phyloP scores from a whole-genome alignment of 2,329 filamentous ascomycete species.

The Coniochaeta sp. region DNA sequence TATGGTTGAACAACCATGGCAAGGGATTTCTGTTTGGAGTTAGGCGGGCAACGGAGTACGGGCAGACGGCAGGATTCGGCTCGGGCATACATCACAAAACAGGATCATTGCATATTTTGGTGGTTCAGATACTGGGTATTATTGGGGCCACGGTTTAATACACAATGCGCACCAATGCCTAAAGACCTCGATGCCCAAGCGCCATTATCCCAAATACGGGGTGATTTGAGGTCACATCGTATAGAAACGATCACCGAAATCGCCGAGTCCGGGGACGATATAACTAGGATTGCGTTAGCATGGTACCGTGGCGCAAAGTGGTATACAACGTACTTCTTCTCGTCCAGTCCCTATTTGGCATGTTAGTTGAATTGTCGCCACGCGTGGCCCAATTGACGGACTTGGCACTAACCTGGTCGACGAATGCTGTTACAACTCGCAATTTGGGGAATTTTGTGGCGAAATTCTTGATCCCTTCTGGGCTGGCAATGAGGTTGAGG shows the following conservation, averaged over 20 bases:
- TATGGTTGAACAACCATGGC: neutral
- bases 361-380: too few species aligned
- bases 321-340: slow-evolving; percentile 66
- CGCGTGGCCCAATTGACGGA: too few species aligned
- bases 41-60: neutral
- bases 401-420: slow-evolving; percentile 48
- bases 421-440: slow-evolving; percentile 88
- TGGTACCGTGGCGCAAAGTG: neutral
- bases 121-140: neutral
- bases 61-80: neutral
- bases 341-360: slow-evolving; percentile 61
- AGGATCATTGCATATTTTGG: neutral
- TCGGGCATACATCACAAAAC: neutral
- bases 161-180: neutral
- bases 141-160: neutral
- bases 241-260: slow-evolving; percentile 95
- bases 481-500: slow-evolving; percentile 95
- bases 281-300: slow-evolving; percentile 57
- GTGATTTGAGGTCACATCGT: slow-evolving; percentile 59
- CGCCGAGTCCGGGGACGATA: slow-evolving; percentile 86
- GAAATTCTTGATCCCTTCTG: slow-evolving; percentile 84
- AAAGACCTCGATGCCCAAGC: neutral
- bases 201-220: neutral
- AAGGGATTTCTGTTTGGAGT: neutral
- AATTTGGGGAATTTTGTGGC: slow-evolving; percentile 82